Percentiles rank a stretch among this genome's conserved stretches.
These are phyloP conservation scores for Aspergillus bombycis DNA, from an alignment of 2,329 filamentous ascomycete genomes.

Conservation along the genomic window DNA sequence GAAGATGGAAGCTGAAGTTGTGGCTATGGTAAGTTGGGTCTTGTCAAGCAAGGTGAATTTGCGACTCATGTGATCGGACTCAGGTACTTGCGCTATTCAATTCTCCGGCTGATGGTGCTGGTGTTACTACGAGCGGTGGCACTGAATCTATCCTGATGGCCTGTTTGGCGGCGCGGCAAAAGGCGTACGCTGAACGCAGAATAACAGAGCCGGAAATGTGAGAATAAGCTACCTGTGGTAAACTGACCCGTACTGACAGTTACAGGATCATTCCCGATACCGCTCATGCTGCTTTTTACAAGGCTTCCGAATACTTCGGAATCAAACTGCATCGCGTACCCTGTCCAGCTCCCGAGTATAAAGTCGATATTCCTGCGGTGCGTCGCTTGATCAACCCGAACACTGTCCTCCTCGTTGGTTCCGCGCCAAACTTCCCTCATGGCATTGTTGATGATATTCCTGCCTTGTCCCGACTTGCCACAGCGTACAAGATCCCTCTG, in stretches of 20 bases:
- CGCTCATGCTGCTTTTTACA: slow-evolving; percentile 93
- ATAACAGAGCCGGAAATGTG: slow-evolving; percentile 95
- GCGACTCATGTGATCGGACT: slow-evolving; percentile 12
- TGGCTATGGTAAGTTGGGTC: slow-evolving; percentile 76
- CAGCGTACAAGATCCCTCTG: slow-evolving; percentile 77
- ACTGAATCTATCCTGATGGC: slow-evolving; percentile 98
- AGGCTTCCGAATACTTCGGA: slow-evolving; percentile 92
- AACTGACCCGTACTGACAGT: slow-evolving; percentile 21
- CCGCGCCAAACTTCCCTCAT: slow-evolving; percentile 96
- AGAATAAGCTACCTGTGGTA: slow-evolving; percentile 33
- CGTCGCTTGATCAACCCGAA: slow-evolving; percentile 89
- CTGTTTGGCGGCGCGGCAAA: slow-evolving; percentile 85
- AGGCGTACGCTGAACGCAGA: slow-evolving; percentile 80
- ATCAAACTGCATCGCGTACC: slow-evolving; percentile 90
- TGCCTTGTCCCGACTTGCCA: slow-evolving; percentile 78
- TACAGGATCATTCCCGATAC: slow-evolving; percentile 87
- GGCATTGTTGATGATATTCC: slow-evolving; percentile 96
- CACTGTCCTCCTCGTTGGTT: slow-evolving; percentile 89
- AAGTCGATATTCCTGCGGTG: slow-evolving; percentile 78
- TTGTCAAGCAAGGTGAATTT: not conserved
- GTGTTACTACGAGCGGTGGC: slow-evolving; percentile 88
- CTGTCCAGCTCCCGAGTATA: slow-evolving; percentile 82
- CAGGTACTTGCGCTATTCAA: slow-evolving; percentile 79
- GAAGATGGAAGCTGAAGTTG: slow-evolving; percentile 99
- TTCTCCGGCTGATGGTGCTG: slow-evolving; percentile 80